Conservation (phyloP, 1,139 yeast species). For the Blastobotrys petasosporus region DNA sequence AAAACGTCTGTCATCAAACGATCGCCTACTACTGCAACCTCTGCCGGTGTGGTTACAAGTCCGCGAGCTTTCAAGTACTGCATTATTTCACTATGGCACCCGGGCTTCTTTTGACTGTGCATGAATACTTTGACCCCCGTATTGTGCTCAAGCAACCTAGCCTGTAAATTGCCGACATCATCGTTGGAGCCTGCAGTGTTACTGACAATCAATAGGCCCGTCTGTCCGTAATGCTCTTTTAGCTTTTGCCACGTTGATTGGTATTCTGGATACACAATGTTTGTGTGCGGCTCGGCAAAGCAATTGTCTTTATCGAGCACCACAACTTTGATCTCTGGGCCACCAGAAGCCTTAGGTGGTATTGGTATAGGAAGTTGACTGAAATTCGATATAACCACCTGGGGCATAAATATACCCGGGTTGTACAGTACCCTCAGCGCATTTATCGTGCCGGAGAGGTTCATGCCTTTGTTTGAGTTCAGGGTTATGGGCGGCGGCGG, state of each 20-base stretch:
- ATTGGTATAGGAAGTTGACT: conserved; percentile 49
- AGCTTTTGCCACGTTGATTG: conserved; percentile 54
- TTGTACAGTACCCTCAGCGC: conserved; percentile 52
- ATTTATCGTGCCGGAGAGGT: conserved; percentile 23
- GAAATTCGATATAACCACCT: conserved; percentile 56
- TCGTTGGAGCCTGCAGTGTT: conserved; percentile 91
- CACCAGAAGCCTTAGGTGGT: conserved; percentile 18
- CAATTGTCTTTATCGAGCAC: conserved; percentile 95
- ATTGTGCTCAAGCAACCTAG: conserved; percentile 52
- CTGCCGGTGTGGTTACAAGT: conserved; percentile 43
- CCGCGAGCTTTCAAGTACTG: conserved; percentile 42
- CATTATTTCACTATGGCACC: conserved; percentile 69
- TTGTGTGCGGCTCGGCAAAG: conserved; percentile 78
- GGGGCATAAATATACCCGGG: conserved; percentile 70
- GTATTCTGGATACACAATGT: conserved; percentile 75
- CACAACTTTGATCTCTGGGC: conserved; percentile 55
- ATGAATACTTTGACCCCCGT: conserved; percentile 75
- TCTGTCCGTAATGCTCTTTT: conserved; percentile 52
- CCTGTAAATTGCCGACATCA: conserved; percentile 58
- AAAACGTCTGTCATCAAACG: conserved; percentile 83
- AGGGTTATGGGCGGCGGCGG: too few species aligned
- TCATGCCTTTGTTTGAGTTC: too few species aligned
- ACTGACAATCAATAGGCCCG: conserved; percentile 71
- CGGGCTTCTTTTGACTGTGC: conserved; percentile 84
- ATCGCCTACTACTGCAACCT: conserved; percentile 85